These are phyloP conservation scores for Scolecobasidium constrictum DNA, from an alignment of 2,329 filamentous ascomycete genomes.

Conservation along the genomic window DNA sequence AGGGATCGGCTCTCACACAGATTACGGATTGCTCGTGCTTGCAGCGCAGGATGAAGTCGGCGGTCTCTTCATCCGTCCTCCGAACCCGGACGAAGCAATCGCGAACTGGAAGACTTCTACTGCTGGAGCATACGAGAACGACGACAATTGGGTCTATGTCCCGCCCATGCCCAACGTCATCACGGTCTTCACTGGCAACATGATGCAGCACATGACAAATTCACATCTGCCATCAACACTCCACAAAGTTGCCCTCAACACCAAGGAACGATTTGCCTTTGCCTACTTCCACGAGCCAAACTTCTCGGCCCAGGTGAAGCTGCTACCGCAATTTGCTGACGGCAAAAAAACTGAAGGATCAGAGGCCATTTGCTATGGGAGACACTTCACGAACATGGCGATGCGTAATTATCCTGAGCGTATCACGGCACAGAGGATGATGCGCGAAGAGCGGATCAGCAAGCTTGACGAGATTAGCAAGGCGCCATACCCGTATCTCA, in stretches of 20 bases:
- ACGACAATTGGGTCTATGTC: constrained; percentile 37
- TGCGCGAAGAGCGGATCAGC: constrained; percentile 11
- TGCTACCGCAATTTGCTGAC: constrained; percentile 26
- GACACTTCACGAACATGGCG: constrained; percentile 42
- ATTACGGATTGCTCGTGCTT: constrained; percentile 30
- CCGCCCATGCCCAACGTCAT: constrained; percentile 34
- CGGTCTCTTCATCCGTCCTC: constrained; percentile 39
- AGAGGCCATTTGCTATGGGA: constrained; percentile 44
- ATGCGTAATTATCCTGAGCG: constrained; percentile 39
- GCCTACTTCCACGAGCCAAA: constrained; percentile 43
- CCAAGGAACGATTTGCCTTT: constrained; percentile 35
- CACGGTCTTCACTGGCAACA: constrained; percentile 43
- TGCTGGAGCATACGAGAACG: constrained; percentile 34
- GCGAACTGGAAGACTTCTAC: constrained; percentile 37
- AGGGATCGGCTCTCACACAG: constrained; percentile 41
- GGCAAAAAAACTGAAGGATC: constrained; percentile 19
- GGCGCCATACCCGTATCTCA: constrained; percentile 1
- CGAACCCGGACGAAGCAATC: constrained; percentile 27
- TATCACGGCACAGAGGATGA: constrained; percentile 29
- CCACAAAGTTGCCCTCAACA: constrained; percentile 42
- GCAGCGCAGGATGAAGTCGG: constrained; percentile 40
- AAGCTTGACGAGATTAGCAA: constrained; percentile 6
- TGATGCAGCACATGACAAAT: constrained; percentile 42
- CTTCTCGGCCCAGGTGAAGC: constrained; percentile 35
- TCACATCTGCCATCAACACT: constrained; percentile 35